Base-by-base conservation (phyloP, 352 stramenopile species). In the Blastocystis sp. region DNA sequence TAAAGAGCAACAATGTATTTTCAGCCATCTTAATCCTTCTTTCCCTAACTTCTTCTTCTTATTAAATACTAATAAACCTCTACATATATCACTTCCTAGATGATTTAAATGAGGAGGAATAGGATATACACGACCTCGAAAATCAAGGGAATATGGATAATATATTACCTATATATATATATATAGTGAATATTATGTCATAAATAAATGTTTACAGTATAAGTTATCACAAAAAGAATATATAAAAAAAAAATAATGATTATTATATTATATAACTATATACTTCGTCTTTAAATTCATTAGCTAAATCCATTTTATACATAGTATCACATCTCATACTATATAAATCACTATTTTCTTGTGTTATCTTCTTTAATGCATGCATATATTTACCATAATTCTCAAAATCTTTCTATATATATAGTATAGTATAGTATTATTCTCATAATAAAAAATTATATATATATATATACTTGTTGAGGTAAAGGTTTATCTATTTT, bases 111-210 rank as follows among this genome's bases (percentile, higher is more conserved):
- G 93, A 2, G 90, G 90, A 45, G 90, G 88, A 7, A 99, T 81
- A 44, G 92, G 89, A 68, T 99, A 95, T 52, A 91, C 91, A 41
- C 92, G 77, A 28, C 92, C 90, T 31, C 91, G 78, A 72, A 99
- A 99, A 67, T 98, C 92, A 71, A 98, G 80, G 72, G 96, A 97
- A 77, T 95, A 95, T 32, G 90, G 90, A 67, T 94, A 99, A 73
- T 94, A 99, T 21, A 99, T 80, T 57, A 80, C 79, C 11, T 89
- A 34, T 2, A n/a, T n/a, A n/a, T n/a, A n/a, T n/a, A n/a, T n/a
- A n/a, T n/a, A n/a, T n/a, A n/a, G n/a, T n/a, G n/a, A n/a, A n/a
- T n/a, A n/a, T n/a, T n/a, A n/a, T n/a, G n/a, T n/a, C n/a, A n/a
- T n/a, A n/a, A n/a, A n/a, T n/a, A n/a, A n/a, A n/a, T n/a, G n/a